Evolutionary conservation across 2,329 filamentous ascomycete genomes (phyloP), one percentile per base, ranked within the genome.

Genomic region (Colletotrichum sp.): DNA sequence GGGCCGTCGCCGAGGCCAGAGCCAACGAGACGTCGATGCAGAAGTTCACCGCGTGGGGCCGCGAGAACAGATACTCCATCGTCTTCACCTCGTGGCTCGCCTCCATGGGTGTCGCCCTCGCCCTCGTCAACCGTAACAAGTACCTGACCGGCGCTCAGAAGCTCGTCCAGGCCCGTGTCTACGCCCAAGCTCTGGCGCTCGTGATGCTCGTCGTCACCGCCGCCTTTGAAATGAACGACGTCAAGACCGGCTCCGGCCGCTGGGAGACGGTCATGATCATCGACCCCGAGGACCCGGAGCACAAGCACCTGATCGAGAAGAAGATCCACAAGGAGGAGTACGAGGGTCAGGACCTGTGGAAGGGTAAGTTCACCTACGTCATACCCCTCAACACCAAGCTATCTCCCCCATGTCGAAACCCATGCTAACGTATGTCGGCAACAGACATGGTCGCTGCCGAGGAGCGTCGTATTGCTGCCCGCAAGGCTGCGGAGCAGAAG

Each of bases 331-430:
- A 96, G 87, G 95, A 98, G 88, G 90, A 94, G 78, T 97, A 98
- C 84, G 90, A 93, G 83, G 95, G 95, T 60, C 95, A 98, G 87
- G 96, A 99, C 85, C 90, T 98, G 81, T 99, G 97, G 97, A 97
- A 92, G 88, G 93, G 93, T 94, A 86, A 83, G 92, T 79, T 28
- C 7, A 52, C n/a, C 43, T 52, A 52, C 43, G 43, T 52, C 43
- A 52, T 7, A 4, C 10, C 26, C 21, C 28, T 28, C 18, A 32
- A 24, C 5, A 32, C 28, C 30, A n/a, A 60, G 9, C 52, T n/a
- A 3, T 21, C 16, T 24, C 15, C 13, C 16, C n/a, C 24, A 21
- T 13, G 43, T 52, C n/a, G 16, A 32, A 66, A 30, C 10, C 30
- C 26, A 21, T 28, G 43, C 76, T 70, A 26, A 76, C 36, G n/a